These are phyloP conservation scores for Circinella umbellata DNA, from an alignment of 371 early-diverging fungal species.

Conservation along the genomic window DNA sequence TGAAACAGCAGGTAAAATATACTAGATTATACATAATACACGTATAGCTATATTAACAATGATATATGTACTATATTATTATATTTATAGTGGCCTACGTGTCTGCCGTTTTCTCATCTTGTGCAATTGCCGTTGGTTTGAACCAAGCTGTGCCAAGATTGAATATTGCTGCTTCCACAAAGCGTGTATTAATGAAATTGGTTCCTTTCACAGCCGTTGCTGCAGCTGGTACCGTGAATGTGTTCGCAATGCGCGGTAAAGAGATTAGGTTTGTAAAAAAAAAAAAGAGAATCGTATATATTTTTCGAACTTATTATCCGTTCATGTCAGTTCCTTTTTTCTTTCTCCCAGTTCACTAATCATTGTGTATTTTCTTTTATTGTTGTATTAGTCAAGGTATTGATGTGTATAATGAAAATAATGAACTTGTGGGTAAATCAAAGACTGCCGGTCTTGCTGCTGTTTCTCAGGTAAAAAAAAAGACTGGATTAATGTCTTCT, in stretches of 20 bases:
- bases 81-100: constrained; percentile 65
- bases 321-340: no score
- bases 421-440: constrained; percentile 70
- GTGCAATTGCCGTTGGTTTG: constrained; percentile 76
- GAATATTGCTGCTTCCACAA: constrained; percentile 46
- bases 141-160: constrained; percentile 61
- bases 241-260: constrained; percentile 86
- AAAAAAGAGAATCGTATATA: neutral
- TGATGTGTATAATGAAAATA: constrained; percentile 65
- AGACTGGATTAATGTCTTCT: constrained; percentile 14
- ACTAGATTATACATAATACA: no score
- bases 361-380: no score
- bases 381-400: constrained; percentile 63
- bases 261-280: constrained; percentile 58
- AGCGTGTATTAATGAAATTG: constrained; percentile 57
- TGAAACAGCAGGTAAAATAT: constrained; percentile 64
- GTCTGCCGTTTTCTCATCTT: constrained; percentile 77
- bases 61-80: neutral
- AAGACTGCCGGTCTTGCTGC: constrained; percentile 71
- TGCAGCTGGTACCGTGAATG: constrained; percentile 82
- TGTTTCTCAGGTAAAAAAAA: constrained; percentile 53
- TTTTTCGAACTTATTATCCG: neutral
- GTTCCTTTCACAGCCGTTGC: constrained; percentile 87
- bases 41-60: neutral
- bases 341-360: no score